Evolutionary conservation across 106 monocot genomes (phyloP), one percentile per base, ranked within the genome.

Genomic region (Phalaenopsis equestris): DNA sequence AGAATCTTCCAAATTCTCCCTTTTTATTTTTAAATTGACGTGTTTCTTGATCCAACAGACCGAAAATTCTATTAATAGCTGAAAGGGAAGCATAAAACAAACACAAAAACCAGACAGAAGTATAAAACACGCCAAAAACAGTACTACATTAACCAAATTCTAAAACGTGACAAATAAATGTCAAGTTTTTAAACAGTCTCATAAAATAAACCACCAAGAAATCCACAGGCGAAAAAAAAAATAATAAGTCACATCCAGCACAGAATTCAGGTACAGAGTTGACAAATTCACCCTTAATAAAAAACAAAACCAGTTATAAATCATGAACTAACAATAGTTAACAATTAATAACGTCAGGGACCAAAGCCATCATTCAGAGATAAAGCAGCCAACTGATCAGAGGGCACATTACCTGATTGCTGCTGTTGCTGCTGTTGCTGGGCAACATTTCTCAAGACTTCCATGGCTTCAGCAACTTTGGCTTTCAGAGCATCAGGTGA

Each of bases 391-490:
- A 94, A 79, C 81, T 92, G 90, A 42, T 92, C 90, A 2, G 82
- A 36, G 12, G 90, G 75, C 1, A 73, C 88, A 2, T 90, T 88
- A 0, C 87, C 87, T 1, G 87, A 67, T 56, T 83, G 84, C n/a
- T 89, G 86, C 81, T 84, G 86, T 56, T 83, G 84, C n/a, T 89
- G 86, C 81, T 84, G 86, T 30, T 84, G 86, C 68, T 84, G 82
- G 23, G 86, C 80, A 5, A 86, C 91, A 79, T 78, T 88, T 79
- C 86, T 82, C 37, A 91, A 74, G 2, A 91, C 91, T 30, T 88
- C 88, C 88, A 88, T 88, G 30, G 91, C 91, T 46, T 91, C 90
- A 0, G 79, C 86, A 36, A 91, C 90, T 77, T 91, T 91, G 0
- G 88, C 61, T 56, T 88, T 88, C 41, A 91, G 67, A 21, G 91